These are phyloP conservation scores for Cudoniella acicularis DNA, from an alignment of 495 filamentous ascomycete species.

Conservation along the genomic window DNA sequence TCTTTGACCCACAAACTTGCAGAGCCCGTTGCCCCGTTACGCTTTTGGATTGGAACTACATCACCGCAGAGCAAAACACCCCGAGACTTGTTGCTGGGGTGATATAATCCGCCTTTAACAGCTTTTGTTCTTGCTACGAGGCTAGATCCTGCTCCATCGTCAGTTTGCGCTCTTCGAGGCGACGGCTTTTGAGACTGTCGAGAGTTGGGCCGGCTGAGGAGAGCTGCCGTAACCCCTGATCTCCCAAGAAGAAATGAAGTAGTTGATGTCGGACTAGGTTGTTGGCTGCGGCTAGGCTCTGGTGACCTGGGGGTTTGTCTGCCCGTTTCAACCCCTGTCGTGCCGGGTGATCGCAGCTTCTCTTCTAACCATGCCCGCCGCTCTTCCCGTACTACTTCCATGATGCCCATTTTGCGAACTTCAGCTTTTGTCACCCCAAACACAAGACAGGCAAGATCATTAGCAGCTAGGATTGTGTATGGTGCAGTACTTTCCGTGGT, in stretches of 20 bases:
- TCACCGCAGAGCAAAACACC: conserved; percentile 94
- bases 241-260: conserved; percentile 51
- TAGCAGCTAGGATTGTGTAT: conserved; percentile 96
- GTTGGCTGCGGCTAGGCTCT: conserved; percentile 40
- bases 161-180: conserved; percentile 62
- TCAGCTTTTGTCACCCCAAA: conserved; percentile 95
- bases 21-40: conserved; percentile 84
- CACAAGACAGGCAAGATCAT: conserved; percentile 91
- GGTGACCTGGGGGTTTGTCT: conserved; percentile 34
- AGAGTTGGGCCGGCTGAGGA: conserved; percentile 85
- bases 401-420: conserved; percentile 88
- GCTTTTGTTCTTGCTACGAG: conserved; percentile 44
- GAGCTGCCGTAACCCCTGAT: conserved; percentile 74
- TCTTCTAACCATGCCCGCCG: conserved; percentile 84
- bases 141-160: conserved; percentile 70
- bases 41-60: conserved; percentile 93
- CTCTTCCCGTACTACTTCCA: conserved; percentile 90
- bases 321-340: conserved; percentile 36
- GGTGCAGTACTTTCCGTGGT: conserved; percentile 83
- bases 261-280: conserved; percentile 39
- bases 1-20: conserved; percentile 98
- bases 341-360: conserved; percentile 57
- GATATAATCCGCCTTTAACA: conserved; percentile 38
- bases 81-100: conserved; percentile 70
- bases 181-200: conserved; percentile 47